Evolutionary conservation across 2,329 filamentous ascomycete species (phyloP), one percentile per base, ranked within the genome.

Genomic region (Cladobotryum protrusum): DNA sequence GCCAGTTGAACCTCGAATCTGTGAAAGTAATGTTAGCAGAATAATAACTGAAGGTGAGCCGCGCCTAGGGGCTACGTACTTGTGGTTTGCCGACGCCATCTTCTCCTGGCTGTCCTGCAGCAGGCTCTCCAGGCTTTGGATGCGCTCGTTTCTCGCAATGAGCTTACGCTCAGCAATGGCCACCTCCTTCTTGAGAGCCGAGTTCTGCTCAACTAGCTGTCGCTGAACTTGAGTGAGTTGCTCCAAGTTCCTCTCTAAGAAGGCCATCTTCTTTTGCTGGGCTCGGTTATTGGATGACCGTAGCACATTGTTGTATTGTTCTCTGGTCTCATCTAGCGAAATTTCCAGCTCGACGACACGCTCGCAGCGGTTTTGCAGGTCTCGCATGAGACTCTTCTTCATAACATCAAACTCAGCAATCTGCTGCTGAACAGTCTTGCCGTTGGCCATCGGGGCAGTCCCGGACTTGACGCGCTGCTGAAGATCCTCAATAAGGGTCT

Each of bases 211-310:
- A 32, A 99, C 93, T 12, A 99, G 83, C 72, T 99, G 93, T 49
- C 93, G 84, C 72, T 99, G 93, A 48, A 99, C 93, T 64, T 96
- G 89, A 3, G 93, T 99, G 48, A 99, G 79, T 71, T 99, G 93
- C 73, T 99, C 93, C 37, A 99, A 82, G 67, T 99, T 99, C 65
- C 93, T 86, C 75, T 99, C 93, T 45, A 99, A 74, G 79, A 99
- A 99, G 14, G 93, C 95, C 88, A 99, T 97, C 81, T 99, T 99
- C 86, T 99, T 99, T 72, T 99, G 93, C 74, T 99, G 93, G 19
- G 93, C 92, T 52, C 93, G 87, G 76, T 95, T 97, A 77, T 99
- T 99, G 58, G 89, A 96, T 45, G 89, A 93, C 50, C 92, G 86
- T 52, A 99, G 80, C 53, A 99, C 93, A 62, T 96, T 96, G 77